Base-by-base conservation (phyloP, 2,329 filamentous ascomycete species). In the Orbilia oligospora region DNA sequence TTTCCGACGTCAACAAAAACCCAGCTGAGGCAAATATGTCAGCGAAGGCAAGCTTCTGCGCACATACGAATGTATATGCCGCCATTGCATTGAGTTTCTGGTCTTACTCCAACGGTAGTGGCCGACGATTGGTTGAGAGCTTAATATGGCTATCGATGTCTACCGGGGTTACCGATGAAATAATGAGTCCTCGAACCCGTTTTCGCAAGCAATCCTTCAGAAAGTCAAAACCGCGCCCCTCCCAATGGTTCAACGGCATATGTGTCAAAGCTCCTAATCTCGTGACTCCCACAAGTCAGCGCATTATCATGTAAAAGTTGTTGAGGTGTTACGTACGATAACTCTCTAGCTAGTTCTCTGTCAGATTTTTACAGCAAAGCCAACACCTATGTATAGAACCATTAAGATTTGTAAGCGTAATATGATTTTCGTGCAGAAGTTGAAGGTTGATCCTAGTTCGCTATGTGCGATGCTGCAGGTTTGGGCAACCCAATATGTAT, bases 321-420 rank as follows among this genome's bases (percentile, higher is more conserved):
- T 71, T 67, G 22, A 55, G 53, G 53, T 20, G 44, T 77, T 77
- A 68, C 67, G 73, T 71, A 67, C 68, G 46, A 53, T 69, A 30
- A 14, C 55, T 20, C 49, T 33, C 27, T 22, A n/a, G n/a, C 27
- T 24, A 33, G 10, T 27, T 30, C 22, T 56, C 46, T 22, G 70
- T 73, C 70, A 75, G 71, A 68, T 75, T 75, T 69, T 30, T 51
- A 41, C 27, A 61, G 56, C 36, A 44, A 61, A 63, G 38, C 33
- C 18, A 48, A 48, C 58, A 55, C 24, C 67, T 71, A 71, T 66
- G 66, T 66, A 66, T 76, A 76, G 72, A 16, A 71, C 41, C 58
- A 71, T 71, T 67, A 71, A 71, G 38, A 77, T 77, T 77, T 71
- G 67, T 77, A 77, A 77, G 73, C 73, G 61, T 71, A 77, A 77